Conservation (phyloP, 2,329 filamentous ascomycete genomes). For the Teratosphaeria destructans region DNA sequence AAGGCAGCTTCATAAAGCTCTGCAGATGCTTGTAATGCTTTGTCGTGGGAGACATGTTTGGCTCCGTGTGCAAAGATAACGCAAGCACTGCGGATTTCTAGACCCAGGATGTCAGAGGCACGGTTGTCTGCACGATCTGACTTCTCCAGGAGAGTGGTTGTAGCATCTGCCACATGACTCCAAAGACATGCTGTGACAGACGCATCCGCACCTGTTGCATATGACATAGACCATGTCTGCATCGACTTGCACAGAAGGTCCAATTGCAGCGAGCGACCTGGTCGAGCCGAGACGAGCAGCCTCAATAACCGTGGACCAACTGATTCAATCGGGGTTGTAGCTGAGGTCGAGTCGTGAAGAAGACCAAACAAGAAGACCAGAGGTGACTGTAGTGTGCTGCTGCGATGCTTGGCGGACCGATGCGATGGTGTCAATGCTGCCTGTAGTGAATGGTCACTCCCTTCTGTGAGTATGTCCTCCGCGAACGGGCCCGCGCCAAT, state of each 20-base stretch:
- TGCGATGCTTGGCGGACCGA: constrained; percentile 42
- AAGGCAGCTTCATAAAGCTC: constrained; percentile 25
- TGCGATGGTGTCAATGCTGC: constrained; percentile 58
- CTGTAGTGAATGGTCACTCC: constrained; percentile 50
- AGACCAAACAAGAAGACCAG: constrained; percentile 42
- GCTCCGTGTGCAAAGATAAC: constrained; percentile 58
- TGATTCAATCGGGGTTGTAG: not conserved
- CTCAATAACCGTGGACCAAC: not conserved
- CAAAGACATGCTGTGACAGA: constrained; percentile 1
- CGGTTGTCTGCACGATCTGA: not conserved
- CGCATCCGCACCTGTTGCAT: not conserved
- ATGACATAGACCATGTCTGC: not conserved
- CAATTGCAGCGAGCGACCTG: not conserved
- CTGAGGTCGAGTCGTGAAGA: constrained; percentile 9
- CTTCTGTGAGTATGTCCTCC: constrained; percentile 40
- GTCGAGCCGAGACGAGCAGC: constrained; percentile 2
- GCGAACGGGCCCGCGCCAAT: constrained; percentile 42
- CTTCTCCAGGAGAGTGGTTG: not conserved
- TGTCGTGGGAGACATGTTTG: constrained; percentile 9
- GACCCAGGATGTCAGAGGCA: constrained; percentile 30
- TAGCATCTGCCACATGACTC: constrained; percentile 1
- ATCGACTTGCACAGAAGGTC: constrained; percentile 5
- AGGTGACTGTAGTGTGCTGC: constrained; percentile 46
- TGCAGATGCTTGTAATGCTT: constrained; percentile 10
- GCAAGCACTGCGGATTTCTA: constrained; percentile 59